phyloP scores from a whole-genome alignment of 345 rosid species.

The Cardiospermum halicacabum region DNA sequence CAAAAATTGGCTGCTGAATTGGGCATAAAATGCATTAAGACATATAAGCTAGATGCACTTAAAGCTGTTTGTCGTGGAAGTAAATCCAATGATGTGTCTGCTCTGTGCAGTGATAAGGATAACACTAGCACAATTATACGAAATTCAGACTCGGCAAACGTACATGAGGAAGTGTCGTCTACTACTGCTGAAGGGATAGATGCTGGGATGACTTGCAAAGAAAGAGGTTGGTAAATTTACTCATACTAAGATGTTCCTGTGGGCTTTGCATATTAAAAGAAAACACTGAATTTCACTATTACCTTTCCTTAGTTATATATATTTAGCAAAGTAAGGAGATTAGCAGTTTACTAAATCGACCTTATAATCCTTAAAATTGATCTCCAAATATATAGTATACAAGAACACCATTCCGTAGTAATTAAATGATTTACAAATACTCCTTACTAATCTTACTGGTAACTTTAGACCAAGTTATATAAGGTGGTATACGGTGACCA shows the following conservation, averaged over 20 bases:
- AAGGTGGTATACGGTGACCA: too few relatives aligned
- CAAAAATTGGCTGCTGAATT: slow-evolving; percentile 81
- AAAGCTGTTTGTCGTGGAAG: slow-evolving; percentile 62
- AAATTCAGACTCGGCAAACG: slow-evolving; percentile 24
- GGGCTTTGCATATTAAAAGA: neutral
- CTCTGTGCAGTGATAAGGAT: slow-evolving; percentile 18
- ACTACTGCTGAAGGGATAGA: slow-evolving; percentile 24
- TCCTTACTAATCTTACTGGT: neutral
- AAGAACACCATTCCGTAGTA: neutral
- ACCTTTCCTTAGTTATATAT: neutral
- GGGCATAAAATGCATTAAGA: slow-evolving; percentile 74
- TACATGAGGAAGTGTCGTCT: slow-evolving; percentile 26
- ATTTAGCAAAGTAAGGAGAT: neutral
- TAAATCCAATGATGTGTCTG: slow-evolving; percentile 29
- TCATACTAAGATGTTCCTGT: neutral
- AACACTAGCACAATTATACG: slow-evolving; percentile 21
- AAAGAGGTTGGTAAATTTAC: slow-evolving; percentile 36
- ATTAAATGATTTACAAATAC: neutral
- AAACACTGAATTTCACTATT: neutral
- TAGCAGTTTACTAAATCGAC: neutral
- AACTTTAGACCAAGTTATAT: too few relatives aligned
- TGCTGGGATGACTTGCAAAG: slow-evolving; percentile 22
- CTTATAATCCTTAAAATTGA: neutral
- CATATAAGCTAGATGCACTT: slow-evolving; percentile 82
- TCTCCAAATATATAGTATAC: neutral